These are phyloP conservation scores for Batrachochytrium dendrobatidis DNA, from an alignment of 371 early-diverging fungal genomes.

Conservation along the genomic window DNA sequence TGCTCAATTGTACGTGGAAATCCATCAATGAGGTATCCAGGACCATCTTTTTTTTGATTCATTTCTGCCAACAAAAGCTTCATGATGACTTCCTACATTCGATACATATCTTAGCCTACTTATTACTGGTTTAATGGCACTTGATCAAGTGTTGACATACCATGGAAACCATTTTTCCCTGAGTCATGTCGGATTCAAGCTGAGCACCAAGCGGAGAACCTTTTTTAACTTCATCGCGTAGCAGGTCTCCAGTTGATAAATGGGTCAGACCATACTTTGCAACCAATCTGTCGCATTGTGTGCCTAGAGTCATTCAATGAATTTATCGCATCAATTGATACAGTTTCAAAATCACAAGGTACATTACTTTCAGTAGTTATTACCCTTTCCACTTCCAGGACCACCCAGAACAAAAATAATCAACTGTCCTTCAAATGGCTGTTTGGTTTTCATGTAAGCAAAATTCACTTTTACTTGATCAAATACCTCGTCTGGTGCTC, in stretches of 20 bases:
- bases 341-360: too few relatives aligned
- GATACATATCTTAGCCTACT: too few relatives aligned
- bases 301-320: constrained; percentile 38
- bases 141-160: too few relatives aligned
- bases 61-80: constrained; percentile 30
- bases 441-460: background rate
- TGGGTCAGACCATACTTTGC: constrained; percentile 45
- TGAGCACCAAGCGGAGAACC: constrained; percentile 36
- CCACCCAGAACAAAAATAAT: constrained; percentile 36
- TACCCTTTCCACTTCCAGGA: constrained; percentile 33
- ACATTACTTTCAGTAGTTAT: background rate
- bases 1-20: constrained; percentile 36
- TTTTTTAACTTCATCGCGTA: constrained; percentile 49
- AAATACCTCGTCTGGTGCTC: constrained; percentile 22
- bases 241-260: constrained; percentile 60
- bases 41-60: constrained; percentile 21
- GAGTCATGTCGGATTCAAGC: constrained; percentile 36
- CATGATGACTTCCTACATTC: constrained; percentile 26
- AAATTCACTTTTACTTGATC: constrained; percentile 10
- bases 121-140: too few relatives aligned
- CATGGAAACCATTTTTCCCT: constrained; percentile 48
- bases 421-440: constrained; percentile 19
- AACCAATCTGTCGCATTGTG: constrained; percentile 49
- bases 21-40: constrained; percentile 37
- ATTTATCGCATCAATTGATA: background rate